phyloP scores from a whole-genome alignment of 306 rosid species.

The Ammopiptanthus mongolicus region DNA sequence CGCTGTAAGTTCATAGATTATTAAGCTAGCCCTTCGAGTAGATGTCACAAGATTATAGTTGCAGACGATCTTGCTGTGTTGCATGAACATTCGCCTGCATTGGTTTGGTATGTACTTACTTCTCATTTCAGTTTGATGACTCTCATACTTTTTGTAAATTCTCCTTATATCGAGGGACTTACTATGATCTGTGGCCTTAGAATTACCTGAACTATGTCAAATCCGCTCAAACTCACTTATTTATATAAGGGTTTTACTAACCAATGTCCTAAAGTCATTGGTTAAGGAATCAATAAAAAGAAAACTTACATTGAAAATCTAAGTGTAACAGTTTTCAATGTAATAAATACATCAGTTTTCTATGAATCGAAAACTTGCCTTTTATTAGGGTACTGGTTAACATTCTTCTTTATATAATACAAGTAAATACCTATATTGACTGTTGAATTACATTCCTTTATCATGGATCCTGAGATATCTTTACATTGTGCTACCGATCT shows the following conservation, averaged over 20 bases:
- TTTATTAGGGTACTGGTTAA: too few relatives aligned
- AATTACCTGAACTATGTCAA: neutral
- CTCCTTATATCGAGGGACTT: neutral
- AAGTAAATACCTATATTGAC: neutral
- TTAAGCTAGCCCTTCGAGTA: conserved; percentile 27
- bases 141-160: neutral
- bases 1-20: conserved; percentile 9
- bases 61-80: neutral
- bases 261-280: too few relatives aligned
- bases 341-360: too few relatives aligned
- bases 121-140: conserved; percentile 4
- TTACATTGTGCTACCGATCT: neutral
- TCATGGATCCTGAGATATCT: neutral
- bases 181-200: neutral
- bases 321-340: too few relatives aligned
- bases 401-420: neutral
- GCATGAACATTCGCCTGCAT: neutral
- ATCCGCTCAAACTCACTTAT: neutral
- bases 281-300: too few relatives aligned
- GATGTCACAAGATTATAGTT: conserved; percentile 26
- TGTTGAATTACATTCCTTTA: neutral
- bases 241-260: too few relatives aligned
- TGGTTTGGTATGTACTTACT: conserved; percentile 11
- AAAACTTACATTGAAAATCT: too few relatives aligned
- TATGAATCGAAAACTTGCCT: too few relatives aligned